A percentile compares a stretch with the other conserved stretches of the same genome.
These are phyloP conservation scores for Picea engelmannii DNA, from an alignment of 83 land plant genomes.

Conservation along the genomic window DNA sequence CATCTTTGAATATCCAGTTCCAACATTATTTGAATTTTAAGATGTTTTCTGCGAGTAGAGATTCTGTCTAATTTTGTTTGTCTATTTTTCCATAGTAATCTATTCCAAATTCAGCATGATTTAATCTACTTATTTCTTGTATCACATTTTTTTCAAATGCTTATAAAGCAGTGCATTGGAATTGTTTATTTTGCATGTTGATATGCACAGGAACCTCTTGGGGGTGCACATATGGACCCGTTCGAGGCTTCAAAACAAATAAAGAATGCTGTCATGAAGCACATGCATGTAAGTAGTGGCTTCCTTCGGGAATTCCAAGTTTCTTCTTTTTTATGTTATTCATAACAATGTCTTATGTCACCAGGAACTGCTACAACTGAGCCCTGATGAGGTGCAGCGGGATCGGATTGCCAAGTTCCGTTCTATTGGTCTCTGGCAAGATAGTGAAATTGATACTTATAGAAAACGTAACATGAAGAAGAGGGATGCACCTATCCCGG, in stretches of 20 bases:
- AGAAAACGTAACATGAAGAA: conserved; percentile 77
- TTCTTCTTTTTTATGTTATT: background rate
- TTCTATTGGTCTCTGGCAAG: conserved; percentile 21
- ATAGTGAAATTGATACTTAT: conserved; percentile 25
- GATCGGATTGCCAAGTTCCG: conserved; percentile 37
- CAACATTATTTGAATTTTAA: background rate
- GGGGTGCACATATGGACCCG: conserved; percentile 86
- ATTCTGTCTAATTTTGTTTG: background rate
- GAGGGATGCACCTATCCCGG: conserved; percentile 40
- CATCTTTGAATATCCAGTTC: background rate
- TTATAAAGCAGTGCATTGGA: background rate
- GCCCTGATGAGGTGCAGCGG: conserved; percentile 25
- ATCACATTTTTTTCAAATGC: conserved; percentile 1
- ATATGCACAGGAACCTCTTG: conserved; percentile 73
- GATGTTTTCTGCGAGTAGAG: background rate
- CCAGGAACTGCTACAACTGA: conserved; percentile 38
- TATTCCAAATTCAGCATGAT: background rate
- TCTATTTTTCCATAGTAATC: background rate
- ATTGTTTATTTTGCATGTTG: background rate
- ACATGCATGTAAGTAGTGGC: conserved; percentile 57
- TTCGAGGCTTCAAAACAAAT: conserved; percentile 66
- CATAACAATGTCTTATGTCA: background rate
- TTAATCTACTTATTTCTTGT: background rate
- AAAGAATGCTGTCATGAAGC: conserved; percentile 49
- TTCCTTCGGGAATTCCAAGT: background rate